Percentiles rank a stretch among this genome's conserved stretches.
Evolutionary conservation across 1,139 yeast species (phyloP).

Genomic region (Chernovozyma sophiae-reginae): DNA sequence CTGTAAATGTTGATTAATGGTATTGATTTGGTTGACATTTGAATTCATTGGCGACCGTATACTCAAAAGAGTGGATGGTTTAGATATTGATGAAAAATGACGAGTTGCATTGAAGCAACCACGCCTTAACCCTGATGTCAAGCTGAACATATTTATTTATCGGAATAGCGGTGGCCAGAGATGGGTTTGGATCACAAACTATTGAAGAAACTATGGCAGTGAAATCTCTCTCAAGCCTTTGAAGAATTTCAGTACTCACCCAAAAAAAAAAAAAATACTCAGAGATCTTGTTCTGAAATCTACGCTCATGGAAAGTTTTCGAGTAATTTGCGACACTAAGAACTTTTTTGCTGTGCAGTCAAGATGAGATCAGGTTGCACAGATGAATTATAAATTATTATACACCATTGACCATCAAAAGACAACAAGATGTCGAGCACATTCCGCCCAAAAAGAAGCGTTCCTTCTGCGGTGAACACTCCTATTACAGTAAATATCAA

Average conservation of each 20-base stretch:
- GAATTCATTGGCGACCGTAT: background rate
- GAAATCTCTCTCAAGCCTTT: too few species aligned
- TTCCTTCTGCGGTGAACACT: constrained; percentile 44
- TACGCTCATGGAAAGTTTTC: background rate
- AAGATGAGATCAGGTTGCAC: background rate
- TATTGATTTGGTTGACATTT: background rate
- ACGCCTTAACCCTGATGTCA: background rate
- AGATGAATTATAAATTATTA: too few species aligned
- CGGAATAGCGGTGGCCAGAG: background rate
- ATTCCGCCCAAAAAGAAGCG: constrained; percentile 35
- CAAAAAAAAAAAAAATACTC: background rate
- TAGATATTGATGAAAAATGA: constrained; percentile 14
- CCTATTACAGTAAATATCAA: constrained; percentile 43
- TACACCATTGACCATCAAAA: too few species aligned
- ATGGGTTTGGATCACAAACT: too few species aligned
- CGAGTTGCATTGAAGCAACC: background rate
- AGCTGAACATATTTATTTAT: background rate
- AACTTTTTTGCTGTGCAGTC: background rate
- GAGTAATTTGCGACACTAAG: constrained; percentile 7
- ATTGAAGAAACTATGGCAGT: too few species aligned
- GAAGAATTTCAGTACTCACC: background rate
- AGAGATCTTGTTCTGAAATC: background rate
- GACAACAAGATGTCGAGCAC: constrained; percentile 18
- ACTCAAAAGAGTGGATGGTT: constrained; percentile 9
- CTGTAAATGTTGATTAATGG: background rate